These are phyloP conservation scores for Trichocladium antarcticum DNA, from an alignment of 495 filamentous ascomycete genomes.

Conservation along the genomic window DNA sequence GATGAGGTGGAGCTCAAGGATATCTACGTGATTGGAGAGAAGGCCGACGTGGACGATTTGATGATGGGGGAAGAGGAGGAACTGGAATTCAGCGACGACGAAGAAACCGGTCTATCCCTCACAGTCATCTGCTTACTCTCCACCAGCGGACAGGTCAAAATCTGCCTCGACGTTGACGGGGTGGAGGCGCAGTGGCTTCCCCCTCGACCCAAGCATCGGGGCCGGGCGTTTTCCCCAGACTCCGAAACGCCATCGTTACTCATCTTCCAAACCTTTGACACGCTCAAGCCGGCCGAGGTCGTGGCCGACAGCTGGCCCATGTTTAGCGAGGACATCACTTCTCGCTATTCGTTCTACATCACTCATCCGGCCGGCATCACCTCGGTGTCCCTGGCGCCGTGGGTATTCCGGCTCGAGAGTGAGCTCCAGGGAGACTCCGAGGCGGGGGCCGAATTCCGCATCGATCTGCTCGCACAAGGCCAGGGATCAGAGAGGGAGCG, in stretches of 20 bases:
- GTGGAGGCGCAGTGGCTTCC: conserved; percentile 82
- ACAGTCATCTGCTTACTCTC: conserved; percentile 66
- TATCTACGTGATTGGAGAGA: conserved; percentile 44
- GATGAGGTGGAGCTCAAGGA: conserved; percentile 51
- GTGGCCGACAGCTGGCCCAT: conserved; percentile 52
- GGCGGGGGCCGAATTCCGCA: conserved; percentile 59
- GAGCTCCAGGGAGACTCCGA: conserved; percentile 57
- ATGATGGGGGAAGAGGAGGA: conserved; percentile 53
- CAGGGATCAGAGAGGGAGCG: conserved; percentile 50
- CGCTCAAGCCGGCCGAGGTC: conserved; percentile 40
- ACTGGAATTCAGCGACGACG: conserved; percentile 41
- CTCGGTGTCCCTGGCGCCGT: conserved; percentile 59
- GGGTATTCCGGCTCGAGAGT: conserved; percentile 63
- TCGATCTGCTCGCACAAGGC: conserved; percentile 57
- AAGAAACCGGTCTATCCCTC: conserved; percentile 55
- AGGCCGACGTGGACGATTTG: conserved; percentile 45
- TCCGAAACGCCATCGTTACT: conserved; percentile 31
- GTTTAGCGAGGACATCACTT: conserved; percentile 61
- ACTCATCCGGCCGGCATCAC: conserved; percentile 60
- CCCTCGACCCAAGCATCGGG: conserved; percentile 37
- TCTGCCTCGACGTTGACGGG: conserved; percentile 70
- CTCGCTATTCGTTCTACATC: conserved; percentile 67
- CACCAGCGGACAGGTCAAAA: conserved; percentile 57
- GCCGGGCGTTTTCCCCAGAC: conserved; percentile 19
- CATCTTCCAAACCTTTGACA: conserved; percentile 51